Evolutionary conservation across 345 rosid species (phyloP), one percentile per base, ranked within the genome.

Genomic region (Gossypium ekmanianum): DNA sequence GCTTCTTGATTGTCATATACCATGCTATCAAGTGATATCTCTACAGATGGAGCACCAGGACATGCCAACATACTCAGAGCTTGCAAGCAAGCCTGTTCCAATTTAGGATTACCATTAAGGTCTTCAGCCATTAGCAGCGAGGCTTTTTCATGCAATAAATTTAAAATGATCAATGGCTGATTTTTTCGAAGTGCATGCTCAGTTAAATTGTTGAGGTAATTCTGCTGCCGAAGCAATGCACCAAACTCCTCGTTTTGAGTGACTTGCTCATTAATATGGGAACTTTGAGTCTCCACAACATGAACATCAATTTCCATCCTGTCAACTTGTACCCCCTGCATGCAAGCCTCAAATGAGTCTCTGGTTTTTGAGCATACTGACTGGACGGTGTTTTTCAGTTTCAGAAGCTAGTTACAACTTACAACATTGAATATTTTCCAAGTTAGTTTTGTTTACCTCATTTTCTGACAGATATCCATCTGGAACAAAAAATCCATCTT

Each of bases 401-500:
- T 75, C 34, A 74, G 22, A 62, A 29, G 55, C 24, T 62, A 26
- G 22, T 27, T 17, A 59, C 67, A 11, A 57, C 14, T 27, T 17
- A 59, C 67, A 11, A 57, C 14, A n/a, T 24, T 61, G 54, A 47
- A 58, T 20, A 72, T 11, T 14, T 43, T 57, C 6, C 22, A 13
- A 20, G 14, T 11, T 11, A 71, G 16, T 13, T 78, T 74, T 55
- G 17, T 43, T 26, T 76, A 91, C 99, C 97, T 95, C 98, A 76
- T 93, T 88, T 77, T 95, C 94, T 45, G 98, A 95, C 72, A 95
- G 88, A 85, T 95, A 95, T 20, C 99, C 98, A 86, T 95, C 97
- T 73, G 99, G 98, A 39, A 95, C 99, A 64, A 95, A 91, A 86
- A 95, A 90, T 11, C 83, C 96, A 87, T 93, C 98, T 81, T 89